A percentile compares a stretch with the other conserved stretches of the same genome.
Conservation (phyloP, 164 flowering plant species). For the Protea cynaroides region DNA sequence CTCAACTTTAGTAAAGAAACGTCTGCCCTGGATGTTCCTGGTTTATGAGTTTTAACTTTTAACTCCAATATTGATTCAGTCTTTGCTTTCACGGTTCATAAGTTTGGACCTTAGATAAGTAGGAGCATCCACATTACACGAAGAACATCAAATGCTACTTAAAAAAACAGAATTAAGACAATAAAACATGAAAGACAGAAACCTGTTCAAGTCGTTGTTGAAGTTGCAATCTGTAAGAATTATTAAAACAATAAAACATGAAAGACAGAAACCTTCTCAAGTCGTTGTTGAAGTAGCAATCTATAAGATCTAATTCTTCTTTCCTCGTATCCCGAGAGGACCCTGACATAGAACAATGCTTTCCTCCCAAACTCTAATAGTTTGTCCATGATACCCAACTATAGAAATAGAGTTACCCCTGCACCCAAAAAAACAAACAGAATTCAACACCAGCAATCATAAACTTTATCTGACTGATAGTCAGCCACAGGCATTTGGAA, state of each 20-base stretch:
- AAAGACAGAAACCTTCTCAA: slow-evolving; percentile 32
- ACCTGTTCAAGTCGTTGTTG: slow-evolving; percentile 50
- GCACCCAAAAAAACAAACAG: not conserved
- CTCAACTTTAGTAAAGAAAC: too few relatives aligned
- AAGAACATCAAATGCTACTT: too few relatives aligned
- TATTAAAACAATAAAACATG: too few relatives aligned
- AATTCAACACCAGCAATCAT: not conserved
- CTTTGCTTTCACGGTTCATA: too few relatives aligned
- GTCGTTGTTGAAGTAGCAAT: slow-evolving; percentile 49
- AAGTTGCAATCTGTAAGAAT: slow-evolving; percentile 55
- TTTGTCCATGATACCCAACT: slow-evolving; percentile 43
- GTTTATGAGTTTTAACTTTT: too few relatives aligned
- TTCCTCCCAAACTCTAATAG: slow-evolving; percentile 69
- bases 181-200: not conserved
- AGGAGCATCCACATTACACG: too few relatives aligned
- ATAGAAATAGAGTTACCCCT: not conserved
- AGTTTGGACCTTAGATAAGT: too few relatives aligned
- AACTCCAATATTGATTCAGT: too few relatives aligned
- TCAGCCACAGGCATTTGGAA: too few relatives aligned
- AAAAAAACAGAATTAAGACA: too few relatives aligned
- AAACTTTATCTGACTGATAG: too few relatives aligned
- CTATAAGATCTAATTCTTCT: slow-evolving; percentile 59
- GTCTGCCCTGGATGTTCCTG: too few relatives aligned
- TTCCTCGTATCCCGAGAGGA: slow-evolving; percentile 90
- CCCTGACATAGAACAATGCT: slow-evolving; percentile 74